Conservation (phyloP, 192 early-diverging fungal species). For the Rhizophagus prolifer region DNA sequence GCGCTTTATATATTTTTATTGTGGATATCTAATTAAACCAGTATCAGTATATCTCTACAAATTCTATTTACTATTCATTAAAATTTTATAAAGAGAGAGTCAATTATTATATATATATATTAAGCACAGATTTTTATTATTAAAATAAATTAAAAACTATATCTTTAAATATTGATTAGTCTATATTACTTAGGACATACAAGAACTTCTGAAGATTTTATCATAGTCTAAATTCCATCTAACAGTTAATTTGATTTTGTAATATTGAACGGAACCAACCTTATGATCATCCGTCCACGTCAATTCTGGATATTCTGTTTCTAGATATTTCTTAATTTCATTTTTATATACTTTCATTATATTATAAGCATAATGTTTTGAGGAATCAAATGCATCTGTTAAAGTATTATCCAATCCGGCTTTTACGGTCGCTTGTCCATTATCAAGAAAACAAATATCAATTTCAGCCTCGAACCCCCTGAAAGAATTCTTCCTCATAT, state of each 20-base stretch:
- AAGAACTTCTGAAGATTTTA: neutral
- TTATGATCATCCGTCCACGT: constrained; percentile 9
- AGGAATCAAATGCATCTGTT: neutral
- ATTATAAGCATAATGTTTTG: constrained; percentile 7
- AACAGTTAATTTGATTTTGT: neutral
- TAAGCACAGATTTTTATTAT: no score
- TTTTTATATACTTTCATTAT: constrained; percentile 1
- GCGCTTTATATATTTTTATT: no score
- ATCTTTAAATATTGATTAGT: no score
- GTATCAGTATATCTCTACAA: no score
- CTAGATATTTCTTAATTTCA: neutral
- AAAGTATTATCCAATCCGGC: neutral
- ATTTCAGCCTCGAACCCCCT: neutral
- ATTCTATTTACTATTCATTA: no score
- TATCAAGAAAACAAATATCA: neutral
- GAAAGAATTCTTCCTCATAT: constrained; percentile 1
- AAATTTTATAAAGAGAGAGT: no score
- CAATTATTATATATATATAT: no score
- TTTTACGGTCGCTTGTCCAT: constrained; percentile 15
- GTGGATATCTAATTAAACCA: no score
- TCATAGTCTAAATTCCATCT: neutral
- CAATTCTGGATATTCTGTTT: constrained; percentile 5
- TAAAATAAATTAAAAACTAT: no score
- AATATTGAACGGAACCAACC: constrained; percentile 4
- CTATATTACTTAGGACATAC: no score